Evolutionary conservation across 306 rosid species (phyloP), one percentile per base, ranked within the genome.

Genomic region (Trifolium fragiferum): DNA sequence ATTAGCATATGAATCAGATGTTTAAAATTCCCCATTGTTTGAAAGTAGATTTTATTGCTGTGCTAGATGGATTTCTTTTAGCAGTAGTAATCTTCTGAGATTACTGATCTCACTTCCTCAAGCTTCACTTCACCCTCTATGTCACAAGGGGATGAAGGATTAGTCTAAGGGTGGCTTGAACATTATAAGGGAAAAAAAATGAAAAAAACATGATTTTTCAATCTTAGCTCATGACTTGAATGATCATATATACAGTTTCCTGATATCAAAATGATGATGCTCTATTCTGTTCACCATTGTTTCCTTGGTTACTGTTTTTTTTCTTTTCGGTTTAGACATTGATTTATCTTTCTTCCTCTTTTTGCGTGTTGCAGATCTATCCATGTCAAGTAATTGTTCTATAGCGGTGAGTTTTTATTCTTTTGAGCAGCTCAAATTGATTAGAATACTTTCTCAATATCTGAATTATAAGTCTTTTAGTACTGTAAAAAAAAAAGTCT

Each of bases 301-400:
- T 20, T 49, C 13, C 66, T 6, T 8, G 55, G 30, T 40, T 54
- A 8, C 33, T 30, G 4, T 8, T 55, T 65, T 30, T 30, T 50
- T 74, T 53, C 35, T 66, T 53, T 13, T 3, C 27, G 2, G 14
- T 62, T 64, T 8, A 10, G 60, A 63, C 51, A 32, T 81, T 86
- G 51, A 86, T 77, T 54, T 62, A 33, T 53, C 63, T 46, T 55
- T 7, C 59, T 50, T 38, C 18, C 49, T 33, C 61, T 33, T 7
- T 49, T 62, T 79, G 51, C 74, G 64, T 73, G 68, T 61, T 66
- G 78, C 85, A 87, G 91, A 85, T 78, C 30, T 83, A 33, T 87
- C 91, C 60, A 44, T 81, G 66, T 70, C 79, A 78, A 89, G 89
- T 80, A 85, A 77, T 79, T 83, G 51, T 69, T 89, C 86, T 50